Percentiles rank a stretch among this genome's conserved stretches.
Conservation (phyloP, 169 alveolate genomes). For the Theileria sp. region DNA sequence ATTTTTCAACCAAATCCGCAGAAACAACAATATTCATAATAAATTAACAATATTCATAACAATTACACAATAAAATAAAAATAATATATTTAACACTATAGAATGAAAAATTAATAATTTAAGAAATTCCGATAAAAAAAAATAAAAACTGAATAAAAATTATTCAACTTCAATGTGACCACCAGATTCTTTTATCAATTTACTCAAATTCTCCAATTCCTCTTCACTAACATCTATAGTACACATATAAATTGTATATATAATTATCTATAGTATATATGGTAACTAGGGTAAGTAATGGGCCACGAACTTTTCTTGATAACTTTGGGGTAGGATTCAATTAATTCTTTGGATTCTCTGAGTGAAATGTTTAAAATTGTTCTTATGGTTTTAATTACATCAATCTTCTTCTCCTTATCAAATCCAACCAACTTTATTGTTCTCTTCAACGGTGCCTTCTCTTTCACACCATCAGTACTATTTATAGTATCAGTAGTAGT, state of each 20-base stretch:
- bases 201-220: conserved; percentile 77
- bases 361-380: conserved; percentile 77
- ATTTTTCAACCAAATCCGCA: not conserved
- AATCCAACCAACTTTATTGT: conserved; percentile 73
- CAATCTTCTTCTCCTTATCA: conserved; percentile 77
- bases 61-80: not conserved
- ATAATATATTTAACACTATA: not conserved
- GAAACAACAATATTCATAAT: not conserved
- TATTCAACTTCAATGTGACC: conserved; percentile 66
- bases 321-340: conserved; percentile 77
- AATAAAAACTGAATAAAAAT: not conserved
- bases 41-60: no score
- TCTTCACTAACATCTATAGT: conserved; percentile 68
- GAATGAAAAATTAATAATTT: not conserved
- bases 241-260: not conserved
- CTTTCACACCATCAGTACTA: conserved; percentile 1
- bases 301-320: conserved; percentile 64
- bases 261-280: not conserved
- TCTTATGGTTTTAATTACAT: conserved; percentile 79
- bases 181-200: conserved; percentile 77
- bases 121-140: not conserved
- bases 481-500: conserved; percentile 1
- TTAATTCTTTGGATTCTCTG: conserved; percentile 80
- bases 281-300: not conserved
- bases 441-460: conserved; percentile 1